These are phyloP conservation scores for Aureobasidium musti DNA, from an alignment of 2,329 filamentous ascomycete species.

Conservation along the genomic window DNA sequence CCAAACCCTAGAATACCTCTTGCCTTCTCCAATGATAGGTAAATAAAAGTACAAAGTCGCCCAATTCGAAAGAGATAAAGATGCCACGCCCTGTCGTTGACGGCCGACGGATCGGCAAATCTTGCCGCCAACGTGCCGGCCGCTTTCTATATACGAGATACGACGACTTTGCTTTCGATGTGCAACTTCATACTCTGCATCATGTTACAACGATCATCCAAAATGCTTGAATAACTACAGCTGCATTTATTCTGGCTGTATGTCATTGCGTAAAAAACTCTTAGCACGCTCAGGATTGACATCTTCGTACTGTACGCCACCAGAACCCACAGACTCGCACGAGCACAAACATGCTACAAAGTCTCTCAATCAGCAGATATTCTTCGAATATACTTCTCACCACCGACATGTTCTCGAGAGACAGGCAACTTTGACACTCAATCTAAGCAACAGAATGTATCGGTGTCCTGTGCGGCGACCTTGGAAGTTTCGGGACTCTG, in stretches of 20 bases:
- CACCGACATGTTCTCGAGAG: no score
- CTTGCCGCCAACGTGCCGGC: slow-evolving; percentile 3
- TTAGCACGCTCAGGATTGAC: background rate
- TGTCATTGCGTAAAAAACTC: background rate
- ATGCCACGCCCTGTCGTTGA: slow-evolving; percentile 13
- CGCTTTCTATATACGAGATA: slow-evolving; percentile 3
- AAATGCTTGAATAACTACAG: background rate
- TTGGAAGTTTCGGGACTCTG: background rate
- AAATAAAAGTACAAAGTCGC: background rate
- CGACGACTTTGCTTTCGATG: background rate
- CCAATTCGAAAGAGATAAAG: background rate
- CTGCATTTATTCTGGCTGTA: background rate
- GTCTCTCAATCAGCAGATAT: background rate
- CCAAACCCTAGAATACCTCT: background rate
- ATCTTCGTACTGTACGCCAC: no score
- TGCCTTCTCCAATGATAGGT: background rate
- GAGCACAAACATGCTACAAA: background rate
- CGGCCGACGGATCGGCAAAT: slow-evolving; percentile 7
- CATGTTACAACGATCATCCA: background rate
- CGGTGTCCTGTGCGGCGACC: background rate
- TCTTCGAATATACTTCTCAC: background rate
- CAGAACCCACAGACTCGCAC: background rate
- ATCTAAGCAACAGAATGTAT: no score
- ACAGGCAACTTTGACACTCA: no score
- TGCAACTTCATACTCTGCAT: background rate